Conservation (phyloP, 495 filamentous ascomycete species). For the Trichoderma parareesei region DNA sequence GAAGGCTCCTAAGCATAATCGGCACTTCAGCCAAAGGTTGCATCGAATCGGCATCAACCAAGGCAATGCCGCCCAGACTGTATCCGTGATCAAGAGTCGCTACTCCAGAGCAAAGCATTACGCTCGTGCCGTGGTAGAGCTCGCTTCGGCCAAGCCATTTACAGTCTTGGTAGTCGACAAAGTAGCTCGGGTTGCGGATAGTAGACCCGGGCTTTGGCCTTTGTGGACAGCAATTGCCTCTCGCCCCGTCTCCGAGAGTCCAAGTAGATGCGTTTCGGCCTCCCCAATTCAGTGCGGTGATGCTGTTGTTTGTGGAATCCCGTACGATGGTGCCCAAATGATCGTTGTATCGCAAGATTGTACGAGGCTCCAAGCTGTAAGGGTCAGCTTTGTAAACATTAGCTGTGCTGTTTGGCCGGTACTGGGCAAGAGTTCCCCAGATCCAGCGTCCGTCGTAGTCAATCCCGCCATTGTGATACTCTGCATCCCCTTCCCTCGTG, state of each 20-base stretch:
- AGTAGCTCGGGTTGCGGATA: slow-evolving; percentile 23
- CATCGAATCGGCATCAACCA: slow-evolving; percentile 31
- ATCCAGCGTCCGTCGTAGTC: slow-evolving; percentile 35
- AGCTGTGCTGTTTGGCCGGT: slow-evolving; percentile 31
- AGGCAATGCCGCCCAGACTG: slow-evolving; percentile 26
- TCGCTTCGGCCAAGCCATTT: slow-evolving; percentile 30
- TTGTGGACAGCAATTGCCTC: background rate
- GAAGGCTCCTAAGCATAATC: slow-evolving; percentile 25
- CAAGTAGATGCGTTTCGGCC: slow-evolving; percentile 25
- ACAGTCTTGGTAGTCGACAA: slow-evolving; percentile 32
- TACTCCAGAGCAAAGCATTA: slow-evolving; percentile 34
- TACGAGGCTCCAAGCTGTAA: slow-evolving; percentile 19
- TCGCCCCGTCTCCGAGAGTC: slow-evolving; percentile 15
- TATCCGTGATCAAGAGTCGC: slow-evolving; percentile 15
- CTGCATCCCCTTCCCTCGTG: slow-evolving; percentile 19
- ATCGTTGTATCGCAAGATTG: slow-evolving; percentile 22
- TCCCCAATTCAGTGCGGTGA: slow-evolving; percentile 32
- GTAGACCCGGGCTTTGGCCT: slow-evolving; percentile 15
- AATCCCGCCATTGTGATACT: slow-evolving; percentile 31
- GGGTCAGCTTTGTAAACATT: slow-evolving; percentile 28
- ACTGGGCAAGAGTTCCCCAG: slow-evolving; percentile 28
- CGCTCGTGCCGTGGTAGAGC: slow-evolving; percentile 15
- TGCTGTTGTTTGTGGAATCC: slow-evolving; percentile 20
- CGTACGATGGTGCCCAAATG: slow-evolving; percentile 30
- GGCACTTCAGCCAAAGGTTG: slow-evolving; percentile 27